Evolutionary conservation across 2,329 filamentous ascomycete genomes (phyloP), one percentile per base, ranked within the genome.

Genomic region (Dactylellina sp.): DNA sequence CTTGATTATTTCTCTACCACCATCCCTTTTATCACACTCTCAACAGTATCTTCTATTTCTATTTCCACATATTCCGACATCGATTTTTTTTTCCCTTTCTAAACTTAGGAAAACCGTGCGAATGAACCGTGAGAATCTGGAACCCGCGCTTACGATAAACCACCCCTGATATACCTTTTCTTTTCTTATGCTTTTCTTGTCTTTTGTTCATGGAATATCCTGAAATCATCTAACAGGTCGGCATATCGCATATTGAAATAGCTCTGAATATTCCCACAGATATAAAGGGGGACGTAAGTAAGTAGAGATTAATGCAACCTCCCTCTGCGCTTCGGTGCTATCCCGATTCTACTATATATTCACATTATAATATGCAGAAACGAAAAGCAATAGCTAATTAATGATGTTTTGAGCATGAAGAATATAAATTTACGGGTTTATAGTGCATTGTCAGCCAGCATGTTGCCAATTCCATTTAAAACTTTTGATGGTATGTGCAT

Each of bases 381-480:
- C 14, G 3, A 16, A 49, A 39, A 49, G 42, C 46, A 52, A 32
- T 50, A 7, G 24, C 46, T 25, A 28, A 50, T 16, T 9, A 28
- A 6, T 50, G 22, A n/a, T 7, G 6, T 14, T 14, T 28, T 39
- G 18, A 20, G 9, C 24, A 16, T 42, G 24, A 59, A 50, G 46
- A 46, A 39, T 64, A 64, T 64, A 63, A 63, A 63, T 14, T 14
- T 42, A 39, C 14, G 14, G 11, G 25, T 24, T 53, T 44, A 24
- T 20, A 5, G 25, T 16, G 22, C 24, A 25, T 32, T 39, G 9
- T 40, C 46, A 6, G 9, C 24, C 37, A 60, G 37, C 42, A 68
- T 68, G 63, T 60, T 66, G 18, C 37, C 62, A 4, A 32, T 49
- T 42, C 28, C 53, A 22, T 50, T 66, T 49, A 53, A 60, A 53